phyloP scores from a whole-genome alignment of 208 protist genomes.

The Trypanosoma melophagium region DNA sequence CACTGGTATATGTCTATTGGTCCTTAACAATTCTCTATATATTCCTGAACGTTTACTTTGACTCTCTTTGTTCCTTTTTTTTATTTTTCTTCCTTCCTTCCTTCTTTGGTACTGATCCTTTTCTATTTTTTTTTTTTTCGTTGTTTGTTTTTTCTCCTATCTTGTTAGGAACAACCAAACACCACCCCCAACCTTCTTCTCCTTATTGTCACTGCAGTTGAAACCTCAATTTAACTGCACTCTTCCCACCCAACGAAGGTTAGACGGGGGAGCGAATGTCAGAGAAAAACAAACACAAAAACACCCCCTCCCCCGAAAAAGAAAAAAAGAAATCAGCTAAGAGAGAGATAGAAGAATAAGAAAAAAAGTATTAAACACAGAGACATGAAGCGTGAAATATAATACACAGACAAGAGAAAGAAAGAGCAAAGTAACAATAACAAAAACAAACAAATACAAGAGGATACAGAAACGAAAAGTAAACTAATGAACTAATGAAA shows the following conservation, averaged over 20 bases:
- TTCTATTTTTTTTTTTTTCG: no score
- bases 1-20: background rate
- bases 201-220: background rate
- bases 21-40: background rate
- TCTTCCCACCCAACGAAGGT: background rate
- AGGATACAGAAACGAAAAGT: background rate
- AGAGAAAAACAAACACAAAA: constrained; percentile 15
- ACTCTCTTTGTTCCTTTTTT: background rate
- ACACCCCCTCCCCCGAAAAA: background rate
- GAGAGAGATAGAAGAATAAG: constrained; percentile 11
- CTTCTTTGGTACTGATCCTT: no score
- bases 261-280: background rate
- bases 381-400: background rate
- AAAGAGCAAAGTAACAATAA: background rate
- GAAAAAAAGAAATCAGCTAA: constrained; percentile 18
- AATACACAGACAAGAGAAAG: background rate
- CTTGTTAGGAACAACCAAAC: no score
- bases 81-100: no score
- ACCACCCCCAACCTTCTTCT: background rate
- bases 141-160: no score
- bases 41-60: constrained; percentile 5
- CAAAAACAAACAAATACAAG: background rate
- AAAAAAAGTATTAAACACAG: background rate
- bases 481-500: background rate
- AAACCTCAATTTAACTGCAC: background rate